Percentiles rank a stretch among this genome's conserved stretches.
Evolutionary conservation across 495 filamentous ascomycete genomes (phyloP).

Genomic region (Daldinia concentrica): DNA sequence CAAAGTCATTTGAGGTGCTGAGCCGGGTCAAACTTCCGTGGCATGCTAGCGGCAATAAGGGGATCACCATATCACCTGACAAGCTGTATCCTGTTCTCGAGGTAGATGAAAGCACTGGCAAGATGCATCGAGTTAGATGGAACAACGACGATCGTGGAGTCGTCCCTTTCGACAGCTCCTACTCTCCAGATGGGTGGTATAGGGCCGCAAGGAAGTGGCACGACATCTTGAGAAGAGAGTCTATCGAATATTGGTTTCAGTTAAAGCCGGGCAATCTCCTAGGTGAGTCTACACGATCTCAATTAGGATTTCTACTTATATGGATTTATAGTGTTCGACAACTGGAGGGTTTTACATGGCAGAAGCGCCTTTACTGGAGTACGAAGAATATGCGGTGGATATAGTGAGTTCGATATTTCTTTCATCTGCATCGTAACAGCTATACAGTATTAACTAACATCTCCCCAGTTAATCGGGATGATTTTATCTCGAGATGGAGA

Average conservation of each 20-base stretch:
- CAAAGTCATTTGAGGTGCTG: conserved; percentile 62
- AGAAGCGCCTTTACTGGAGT: conserved; percentile 81
- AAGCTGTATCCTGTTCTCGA: conserved; percentile 73
- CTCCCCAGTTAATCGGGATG: conserved; percentile 79
- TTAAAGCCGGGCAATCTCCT: conserved; percentile 80
- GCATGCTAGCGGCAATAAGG: conserved; percentile 87
- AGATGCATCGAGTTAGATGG: conserved; percentile 80
- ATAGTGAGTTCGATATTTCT: conserved; percentile 66
- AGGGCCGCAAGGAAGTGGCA: conserved; percentile 73
- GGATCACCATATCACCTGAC: conserved; percentile 77
- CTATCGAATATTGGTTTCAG: conserved; percentile 76
- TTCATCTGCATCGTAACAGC: not conserved
- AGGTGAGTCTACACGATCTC: conserved; percentile 59
- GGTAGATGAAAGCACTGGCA: conserved; percentile 52
- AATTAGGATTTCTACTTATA: conserved; percentile 18
- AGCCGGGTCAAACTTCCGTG: conserved; percentile 63
- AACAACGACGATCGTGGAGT: conserved; percentile 87
- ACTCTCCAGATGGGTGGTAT: conserved; percentile 72
- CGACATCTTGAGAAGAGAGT: conserved; percentile 62
- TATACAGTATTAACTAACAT: conserved; percentile 36
- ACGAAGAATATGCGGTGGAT: conserved; percentile 87
- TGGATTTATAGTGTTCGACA: conserved; percentile 77
- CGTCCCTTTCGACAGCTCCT: conserved; percentile 51
- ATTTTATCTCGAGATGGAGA: conserved; percentile 80
- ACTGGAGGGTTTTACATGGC: conserved; percentile 93